Percentiles rank a stretch among this genome's conserved stretches.
Conservation (phyloP, 2,329 filamentous ascomycete genomes). For the Alternaria burnsii region DNA sequence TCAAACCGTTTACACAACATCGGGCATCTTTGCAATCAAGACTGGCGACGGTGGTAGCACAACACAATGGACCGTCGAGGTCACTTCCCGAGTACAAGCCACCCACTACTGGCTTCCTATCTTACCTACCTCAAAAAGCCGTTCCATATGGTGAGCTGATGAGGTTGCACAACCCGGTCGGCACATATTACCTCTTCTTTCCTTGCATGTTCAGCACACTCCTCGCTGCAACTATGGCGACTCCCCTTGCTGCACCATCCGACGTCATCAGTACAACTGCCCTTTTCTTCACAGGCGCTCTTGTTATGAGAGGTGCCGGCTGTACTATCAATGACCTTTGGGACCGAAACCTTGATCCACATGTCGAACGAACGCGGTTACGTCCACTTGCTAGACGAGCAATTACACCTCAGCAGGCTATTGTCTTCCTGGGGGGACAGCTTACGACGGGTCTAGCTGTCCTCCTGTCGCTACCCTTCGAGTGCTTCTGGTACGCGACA, state of each 20-base stretch:
- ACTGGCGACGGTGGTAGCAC: slow-evolving; percentile 24
- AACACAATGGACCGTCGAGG: slow-evolving; percentile 21
- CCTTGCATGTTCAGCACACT: slow-evolving; percentile 86
- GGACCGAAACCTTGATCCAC: slow-evolving; percentile 85
- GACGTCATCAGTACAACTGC: slow-evolving; percentile 69
- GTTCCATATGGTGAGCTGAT: slow-evolving; percentile 84
- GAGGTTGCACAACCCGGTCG: slow-evolving; percentile 81
- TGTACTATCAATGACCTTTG: slow-evolving; percentile 92
- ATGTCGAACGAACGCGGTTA: slow-evolving; percentile 77
- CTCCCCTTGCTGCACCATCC: slow-evolving; percentile 67
- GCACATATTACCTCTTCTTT: slow-evolving; percentile 85
- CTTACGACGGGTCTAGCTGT: slow-evolving; percentile 76
- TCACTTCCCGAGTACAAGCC: slow-evolving; percentile 62
- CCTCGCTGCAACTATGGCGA: slow-evolving; percentile 75
- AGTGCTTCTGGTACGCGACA: slow-evolving; percentile 79
- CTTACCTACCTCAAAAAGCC: slow-evolving; percentile 72
- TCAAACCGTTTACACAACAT: background rate
- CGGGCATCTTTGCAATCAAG: slow-evolving; percentile 10
- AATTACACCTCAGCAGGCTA: slow-evolving; percentile 73
- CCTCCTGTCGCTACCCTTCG: slow-evolving; percentile 76
- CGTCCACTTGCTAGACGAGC: slow-evolving; percentile 84
- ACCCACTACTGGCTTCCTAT: slow-evolving; percentile 76
- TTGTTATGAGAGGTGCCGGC: slow-evolving; percentile 87
- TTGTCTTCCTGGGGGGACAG: slow-evolving; percentile 78
- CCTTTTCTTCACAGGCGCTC: slow-evolving; percentile 77